Conservation (phyloP, 495 filamentous ascomycete species). For the Xylaria nigripes region DNA sequence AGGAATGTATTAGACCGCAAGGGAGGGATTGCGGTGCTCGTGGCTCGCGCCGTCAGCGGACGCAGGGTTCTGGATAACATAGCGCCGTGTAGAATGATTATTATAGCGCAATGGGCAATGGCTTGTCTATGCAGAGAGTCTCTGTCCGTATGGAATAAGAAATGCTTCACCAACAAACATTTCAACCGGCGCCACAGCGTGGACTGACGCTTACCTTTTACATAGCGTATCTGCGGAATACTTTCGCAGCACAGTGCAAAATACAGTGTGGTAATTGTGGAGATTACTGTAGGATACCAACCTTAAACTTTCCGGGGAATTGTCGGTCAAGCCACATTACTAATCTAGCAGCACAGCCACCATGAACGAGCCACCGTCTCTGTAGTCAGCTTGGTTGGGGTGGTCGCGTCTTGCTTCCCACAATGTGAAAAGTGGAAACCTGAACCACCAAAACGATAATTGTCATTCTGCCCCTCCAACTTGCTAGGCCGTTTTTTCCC, state of each 20-base stretch:
- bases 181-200: too few species aligned
- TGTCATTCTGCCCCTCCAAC: constrained; percentile 8
- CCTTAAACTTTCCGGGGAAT: constrained; percentile 23
- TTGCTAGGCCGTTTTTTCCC: constrained; percentile 9
- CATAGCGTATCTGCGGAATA: too few species aligned
- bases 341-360: not conserved
- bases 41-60: constrained; percentile 5
- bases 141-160: not conserved
- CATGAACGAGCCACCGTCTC: not conserved
- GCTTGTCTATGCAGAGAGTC: not conserved
- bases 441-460: constrained; percentile 11
- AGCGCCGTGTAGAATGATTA: not conserved
- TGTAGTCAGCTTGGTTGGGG: not conserved
- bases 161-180: not conserved
- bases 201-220: too few species aligned
- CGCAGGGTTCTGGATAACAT: constrained; percentile 14
- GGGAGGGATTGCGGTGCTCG: constrained; percentile 1
- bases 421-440: constrained; percentile 13
- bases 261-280: too few species aligned
- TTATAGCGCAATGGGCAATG: not conserved
- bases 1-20: constrained; percentile 5
- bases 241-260: too few species aligned
- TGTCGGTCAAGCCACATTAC: constrained; percentile 22
- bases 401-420: constrained; percentile 10
- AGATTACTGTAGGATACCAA: constrained; percentile 26